Evolutionary conservation across 495 filamentous ascomycete species (phyloP).

Genomic region (Penicillium maclennaniae): DNA sequence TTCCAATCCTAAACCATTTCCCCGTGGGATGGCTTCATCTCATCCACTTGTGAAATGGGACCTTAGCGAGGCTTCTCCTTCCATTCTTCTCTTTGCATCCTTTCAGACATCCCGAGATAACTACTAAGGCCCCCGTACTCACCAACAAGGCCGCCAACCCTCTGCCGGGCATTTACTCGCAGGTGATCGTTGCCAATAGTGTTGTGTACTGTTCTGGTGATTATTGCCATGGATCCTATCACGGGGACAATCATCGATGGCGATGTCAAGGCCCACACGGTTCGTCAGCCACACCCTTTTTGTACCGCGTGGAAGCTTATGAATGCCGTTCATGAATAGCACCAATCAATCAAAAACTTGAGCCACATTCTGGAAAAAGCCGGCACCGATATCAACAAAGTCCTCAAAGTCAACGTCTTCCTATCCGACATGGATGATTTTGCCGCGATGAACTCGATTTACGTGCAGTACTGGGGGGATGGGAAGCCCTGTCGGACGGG

Average conservation of each 20-base stretch:
- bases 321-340: constrained; percentile 5
- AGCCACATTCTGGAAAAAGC: constrained; percentile 62
- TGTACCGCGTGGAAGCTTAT: background rate
- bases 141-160: constrained; percentile 52
- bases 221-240: constrained; percentile 42
- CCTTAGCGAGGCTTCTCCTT: background rate
- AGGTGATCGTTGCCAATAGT: constrained; percentile 54
- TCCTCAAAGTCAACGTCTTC: constrained; percentile 69
- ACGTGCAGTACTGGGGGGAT: constrained; percentile 54
- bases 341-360: constrained; percentile 59
- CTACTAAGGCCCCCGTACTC: constrained; percentile 31
- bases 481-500: constrained; percentile 57
- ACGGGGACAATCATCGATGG: constrained; percentile 46
- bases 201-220: constrained; percentile 57
- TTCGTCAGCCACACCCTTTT: constrained; percentile 17
- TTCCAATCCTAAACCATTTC: background rate
- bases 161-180: constrained; percentile 49
- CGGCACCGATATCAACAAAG: constrained; percentile 57
- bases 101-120: background rate
- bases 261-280: constrained; percentile 48
- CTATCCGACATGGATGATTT: constrained; percentile 68
- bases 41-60: background rate
- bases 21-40: background rate
- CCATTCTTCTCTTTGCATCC: background rate
- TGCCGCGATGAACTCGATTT: constrained; percentile 59